phyloP scores from a whole-genome alignment of 352 stramenopile genomes.

The Phytophthora cryptogea region DNA sequence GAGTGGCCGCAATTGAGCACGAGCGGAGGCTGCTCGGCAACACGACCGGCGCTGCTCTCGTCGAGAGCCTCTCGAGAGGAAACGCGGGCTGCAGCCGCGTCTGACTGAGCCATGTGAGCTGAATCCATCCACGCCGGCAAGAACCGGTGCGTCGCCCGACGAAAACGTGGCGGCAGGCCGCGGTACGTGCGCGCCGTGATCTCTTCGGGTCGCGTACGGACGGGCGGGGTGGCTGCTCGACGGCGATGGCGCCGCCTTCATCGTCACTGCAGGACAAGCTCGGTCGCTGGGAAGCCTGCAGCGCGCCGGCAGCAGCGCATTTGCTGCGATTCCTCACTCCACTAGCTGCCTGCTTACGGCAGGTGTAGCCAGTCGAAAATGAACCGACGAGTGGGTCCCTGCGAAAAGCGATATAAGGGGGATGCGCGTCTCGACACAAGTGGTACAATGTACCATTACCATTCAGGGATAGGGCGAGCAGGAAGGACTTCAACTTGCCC shows the following conservation, averaged over 20 bases:
- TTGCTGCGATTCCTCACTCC: not conserved
- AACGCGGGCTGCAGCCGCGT: conserved; percentile 23
- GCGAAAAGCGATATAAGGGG: conserved; percentile 26
- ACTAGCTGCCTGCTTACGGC: conserved; percentile 8
- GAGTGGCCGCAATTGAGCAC: conserved; percentile 32
- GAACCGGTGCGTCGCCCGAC: conserved; percentile 28
- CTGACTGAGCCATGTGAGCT: conserved; percentile 33
- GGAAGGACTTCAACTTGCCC: conserved; percentile 16
- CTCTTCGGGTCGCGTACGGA: conserved; percentile 15
- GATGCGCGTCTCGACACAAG: conserved; percentile 32
- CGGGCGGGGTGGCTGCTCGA: conserved; percentile 9
- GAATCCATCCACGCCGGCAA: conserved; percentile 31
- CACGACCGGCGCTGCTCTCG: not conserved
- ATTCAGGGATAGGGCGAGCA: not conserved
- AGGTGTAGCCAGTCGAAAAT: not conserved
- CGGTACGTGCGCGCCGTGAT: conserved; percentile 35
- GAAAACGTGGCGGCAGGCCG: conserved; percentile 28
- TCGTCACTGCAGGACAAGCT: not conserved
- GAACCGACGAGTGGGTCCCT: conserved; percentile 10
- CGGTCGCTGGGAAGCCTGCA: not conserved
- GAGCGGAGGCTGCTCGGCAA: conserved; percentile 1
- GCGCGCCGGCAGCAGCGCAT: too few relatives aligned
- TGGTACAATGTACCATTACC: conserved; percentile 19
- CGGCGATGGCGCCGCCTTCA: not conserved
- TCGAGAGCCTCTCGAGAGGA: too few relatives aligned